Percentiles rank a stretch among this genome's conserved stretches.
Evolutionary conservation across 139 green algal genomes (phyloP).

Genomic region (Edaphochlamys debaryana): DNA sequence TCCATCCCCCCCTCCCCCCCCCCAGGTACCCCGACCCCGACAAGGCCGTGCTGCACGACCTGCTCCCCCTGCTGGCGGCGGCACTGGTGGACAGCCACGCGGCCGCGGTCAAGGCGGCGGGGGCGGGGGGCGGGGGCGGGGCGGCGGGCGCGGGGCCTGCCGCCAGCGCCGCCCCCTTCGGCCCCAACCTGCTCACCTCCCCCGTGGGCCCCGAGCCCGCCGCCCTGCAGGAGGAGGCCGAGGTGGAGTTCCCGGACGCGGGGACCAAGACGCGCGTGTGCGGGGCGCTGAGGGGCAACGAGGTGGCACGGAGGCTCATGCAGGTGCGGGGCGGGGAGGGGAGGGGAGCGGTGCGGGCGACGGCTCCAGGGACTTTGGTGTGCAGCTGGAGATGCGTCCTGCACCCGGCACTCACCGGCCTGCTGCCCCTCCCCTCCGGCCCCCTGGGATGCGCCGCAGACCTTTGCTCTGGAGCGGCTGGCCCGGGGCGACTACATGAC

Average conservation of each 20-base stretch:
- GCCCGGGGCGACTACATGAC: conserved; percentile 42
- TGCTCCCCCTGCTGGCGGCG: conserved; percentile 45
- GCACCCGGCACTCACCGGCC: too few species aligned
- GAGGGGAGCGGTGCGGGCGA: too few species aligned
- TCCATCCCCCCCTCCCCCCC: neutral
- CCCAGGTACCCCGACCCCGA: conserved; percentile 47
- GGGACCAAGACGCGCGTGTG: neutral
- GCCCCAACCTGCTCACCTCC: too few species aligned
- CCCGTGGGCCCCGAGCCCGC: conserved; percentile 18
- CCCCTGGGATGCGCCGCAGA: conserved; percentile 14
- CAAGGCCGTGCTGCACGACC: conserved; percentile 33
- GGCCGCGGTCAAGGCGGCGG: neutral
- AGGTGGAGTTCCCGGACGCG: conserved; percentile 13
- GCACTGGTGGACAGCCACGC: conserved; percentile 16
- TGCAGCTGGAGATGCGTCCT: too few species aligned
- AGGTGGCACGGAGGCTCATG: conserved; percentile 44
- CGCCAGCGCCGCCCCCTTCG: too few species aligned
- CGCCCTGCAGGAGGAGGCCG: conserved; percentile 1
- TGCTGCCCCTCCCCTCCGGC: too few species aligned
- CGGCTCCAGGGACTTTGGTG: too few species aligned
- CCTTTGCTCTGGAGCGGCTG: conserved; percentile 51
- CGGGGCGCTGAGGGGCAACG: conserved; percentile 12
- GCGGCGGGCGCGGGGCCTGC: neutral
- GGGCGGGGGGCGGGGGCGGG: neutral
- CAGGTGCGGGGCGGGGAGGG: conserved; percentile 13